Percentiles rank a stretch among this genome's conserved stretches.
Conservation (phyloP, 495 filamentous ascomycete species). For the Schizothecium vesticola region DNA sequence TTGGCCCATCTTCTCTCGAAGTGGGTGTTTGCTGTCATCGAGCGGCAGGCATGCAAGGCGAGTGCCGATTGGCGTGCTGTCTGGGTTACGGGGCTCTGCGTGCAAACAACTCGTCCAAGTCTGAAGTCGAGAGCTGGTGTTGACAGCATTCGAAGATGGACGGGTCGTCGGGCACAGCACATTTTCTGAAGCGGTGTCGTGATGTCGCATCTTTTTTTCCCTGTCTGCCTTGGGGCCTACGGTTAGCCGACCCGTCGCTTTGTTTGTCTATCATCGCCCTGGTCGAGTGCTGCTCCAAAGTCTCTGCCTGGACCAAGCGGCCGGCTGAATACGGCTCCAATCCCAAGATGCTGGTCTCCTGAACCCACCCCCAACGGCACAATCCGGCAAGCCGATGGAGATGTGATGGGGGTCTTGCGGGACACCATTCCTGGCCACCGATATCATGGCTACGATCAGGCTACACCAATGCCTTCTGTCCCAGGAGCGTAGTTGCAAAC, state of each 20-base stretch:
- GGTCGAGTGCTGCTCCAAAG: neutral
- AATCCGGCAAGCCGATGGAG: neutral
- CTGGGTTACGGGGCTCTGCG: neutral
- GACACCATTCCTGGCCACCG: neutral
- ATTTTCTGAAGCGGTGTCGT: neutral
- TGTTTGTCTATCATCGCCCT: neutral
- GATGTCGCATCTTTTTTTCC: neutral
- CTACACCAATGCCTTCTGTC: neutral
- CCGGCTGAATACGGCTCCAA: neutral
- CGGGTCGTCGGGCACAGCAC: neutral
- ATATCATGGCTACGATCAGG: neutral
- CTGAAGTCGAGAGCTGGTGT: neutral
- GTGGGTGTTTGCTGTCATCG: neutral
- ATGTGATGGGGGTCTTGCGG: neutral
- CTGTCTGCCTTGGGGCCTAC: neutral
- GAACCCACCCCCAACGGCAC: neutral
- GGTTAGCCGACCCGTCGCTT: neutral
- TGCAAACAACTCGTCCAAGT: neutral
- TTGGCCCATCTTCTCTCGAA: neutral
- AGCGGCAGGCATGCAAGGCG: neutral
- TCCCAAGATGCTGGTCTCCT: neutral
- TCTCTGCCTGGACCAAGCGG: neutral
- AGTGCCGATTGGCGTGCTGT: neutral
- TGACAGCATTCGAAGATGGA: neutral
- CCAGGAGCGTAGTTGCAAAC: neutral